Evolutionary conservation across 1,139 yeast genomes (phyloP), one percentile per base, ranked within the genome.

Genomic region (Yamadazyma trypodendri): DNA sequence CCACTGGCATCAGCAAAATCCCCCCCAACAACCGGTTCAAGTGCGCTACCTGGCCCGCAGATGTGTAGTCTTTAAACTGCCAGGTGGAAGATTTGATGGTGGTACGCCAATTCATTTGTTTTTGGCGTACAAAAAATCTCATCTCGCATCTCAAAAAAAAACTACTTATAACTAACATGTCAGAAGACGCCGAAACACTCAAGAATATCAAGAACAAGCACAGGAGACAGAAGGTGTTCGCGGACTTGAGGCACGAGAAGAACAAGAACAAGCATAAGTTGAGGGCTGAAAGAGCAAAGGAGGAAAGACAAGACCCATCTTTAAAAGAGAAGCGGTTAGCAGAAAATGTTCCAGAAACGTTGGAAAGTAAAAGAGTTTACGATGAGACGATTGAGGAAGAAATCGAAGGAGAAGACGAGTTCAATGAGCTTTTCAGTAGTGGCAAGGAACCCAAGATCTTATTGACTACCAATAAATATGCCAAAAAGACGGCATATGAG

Each of bases 401-500:
- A 40, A 68, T 84, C 3, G 95, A 86, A 57, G 95, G 92, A 15
- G 90, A 81, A 42, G 96, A 89, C 55, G 95, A 82, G 52, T 85
- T 87, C 60, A 76, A 72, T 31, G 65, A 69, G 24, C 82, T 83
- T 54, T 86, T 86, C 55, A 75, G 75, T 36, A 72, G 77, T 24
- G 71, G 71, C 44, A 71, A 71, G 40, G 46, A 54, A 14, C 97
- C 97, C 35, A 92, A 92, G 59, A 84, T 92, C 32, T 71, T 92
- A 39, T 68, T 92, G 43, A 94, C 98, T 8, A 92, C 98, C 5
- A 87, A 81, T 58, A 87, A 86, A 32, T 74, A 80, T 49, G 97
- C 98, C 18, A 81, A 81, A 53, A 87, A 86, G 58, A 76, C 79
- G 30, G 97, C 96, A 0, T 90, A 88, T 58, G 90, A 85, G 56